phyloP scores from a whole-genome alignment of 2,329 filamentous ascomycete species.

The Pseudovirgaria hyperparasitica region DNA sequence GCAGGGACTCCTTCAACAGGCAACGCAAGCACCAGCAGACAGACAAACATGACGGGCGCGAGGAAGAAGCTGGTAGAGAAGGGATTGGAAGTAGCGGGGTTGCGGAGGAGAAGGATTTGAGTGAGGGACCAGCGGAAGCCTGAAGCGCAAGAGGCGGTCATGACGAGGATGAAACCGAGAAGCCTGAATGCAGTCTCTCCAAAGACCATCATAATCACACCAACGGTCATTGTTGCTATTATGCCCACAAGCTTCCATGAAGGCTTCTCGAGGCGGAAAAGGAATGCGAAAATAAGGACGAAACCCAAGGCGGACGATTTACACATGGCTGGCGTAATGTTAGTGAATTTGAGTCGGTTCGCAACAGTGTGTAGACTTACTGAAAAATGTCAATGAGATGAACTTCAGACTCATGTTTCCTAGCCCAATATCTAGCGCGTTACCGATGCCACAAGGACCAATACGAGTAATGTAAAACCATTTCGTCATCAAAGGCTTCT shows the following conservation, averaged over 20 bases:
- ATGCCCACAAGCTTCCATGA: constrained; percentile 78
- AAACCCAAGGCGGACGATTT: constrained; percentile 95
- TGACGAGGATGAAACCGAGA: constrained; percentile 81
- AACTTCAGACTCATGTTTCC: constrained; percentile 94
- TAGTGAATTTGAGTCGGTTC: neutral
- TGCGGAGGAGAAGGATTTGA: constrained; percentile 85
- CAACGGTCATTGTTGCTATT: constrained; percentile 81
- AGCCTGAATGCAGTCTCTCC: constrained; percentile 84
- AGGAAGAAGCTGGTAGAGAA: constrained; percentile 96
- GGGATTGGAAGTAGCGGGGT: constrained; percentile 89
- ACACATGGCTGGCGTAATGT: constrained; percentile 56
- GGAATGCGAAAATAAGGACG: constrained; percentile 86
- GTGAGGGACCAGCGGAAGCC: constrained; percentile 98
- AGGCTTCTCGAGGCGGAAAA: constrained; percentile 80
- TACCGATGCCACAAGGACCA: constrained; percentile 82
- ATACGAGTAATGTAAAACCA: constrained; percentile 88
- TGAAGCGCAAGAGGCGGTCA: constrained; percentile 85
- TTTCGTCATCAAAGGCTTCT: constrained; percentile 63
- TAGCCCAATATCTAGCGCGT: constrained; percentile 87
- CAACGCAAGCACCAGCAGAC: constrained; percentile 66
- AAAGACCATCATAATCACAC: constrained; percentile 96
- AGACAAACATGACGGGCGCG: constrained; percentile 91
- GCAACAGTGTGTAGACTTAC: constrained; percentile 16
- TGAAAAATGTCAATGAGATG: constrained; percentile 94
- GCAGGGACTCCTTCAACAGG: constrained; percentile 69